Base-by-base conservation (phyloP, 2,329 filamentous ascomycete species). In the Talaromyces sp. region DNA sequence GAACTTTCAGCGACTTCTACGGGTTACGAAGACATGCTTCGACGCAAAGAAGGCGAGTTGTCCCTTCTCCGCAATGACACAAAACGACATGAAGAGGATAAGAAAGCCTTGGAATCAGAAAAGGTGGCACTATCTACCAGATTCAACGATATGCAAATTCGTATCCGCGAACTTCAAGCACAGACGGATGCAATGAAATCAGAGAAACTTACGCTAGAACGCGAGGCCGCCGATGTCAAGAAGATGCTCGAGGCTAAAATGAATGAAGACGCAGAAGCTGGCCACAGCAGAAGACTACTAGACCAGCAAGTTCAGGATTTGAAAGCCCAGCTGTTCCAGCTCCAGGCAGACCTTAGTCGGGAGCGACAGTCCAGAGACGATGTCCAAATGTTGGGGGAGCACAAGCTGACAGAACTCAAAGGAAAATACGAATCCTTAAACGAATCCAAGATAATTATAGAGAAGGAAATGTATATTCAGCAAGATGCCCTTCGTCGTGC, bases 381-480 rank as follows among this genome's bases (percentile, higher is more conserved):
- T 70, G 92, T 97, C 27, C 88, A 93, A 64, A 86, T 96, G 66
- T 88, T 98, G 60, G 87, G 90, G 4, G 92, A 97, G 67, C 93
- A 96, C 77, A 96, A 95, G 72, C 90, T 88, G 68, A 82, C 89
- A 51, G 86, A 88, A 56, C 81, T 99, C 62, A 88, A 93, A 71
- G 87, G 93, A 27, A 92, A 98, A 65, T 96, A 87, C 67, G 88
- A 96, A 55, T 85, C 86, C 35, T 82, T 98, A 35, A 96, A 96
- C 68, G 92, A 97, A 64, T 88, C 91, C 29, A 99, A 99, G 75
- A 96, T 97, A 68, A 96, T 88, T 53, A 96, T 99, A 64, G 93
- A 99, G 75, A 98, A 97, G 74, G 93, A 98, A 75, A 88, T 99
- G 73, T 98, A 98, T 72, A 89, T 90, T 5, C 93, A 98, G 71